A percentile compares a stretch with the other conserved stretches of the same genome.
These are phyloP conservation scores for Mycosphaerella arachidis DNA, from an alignment of 2,329 filamentous ascomycete genomes.

Conservation along the genomic window DNA sequence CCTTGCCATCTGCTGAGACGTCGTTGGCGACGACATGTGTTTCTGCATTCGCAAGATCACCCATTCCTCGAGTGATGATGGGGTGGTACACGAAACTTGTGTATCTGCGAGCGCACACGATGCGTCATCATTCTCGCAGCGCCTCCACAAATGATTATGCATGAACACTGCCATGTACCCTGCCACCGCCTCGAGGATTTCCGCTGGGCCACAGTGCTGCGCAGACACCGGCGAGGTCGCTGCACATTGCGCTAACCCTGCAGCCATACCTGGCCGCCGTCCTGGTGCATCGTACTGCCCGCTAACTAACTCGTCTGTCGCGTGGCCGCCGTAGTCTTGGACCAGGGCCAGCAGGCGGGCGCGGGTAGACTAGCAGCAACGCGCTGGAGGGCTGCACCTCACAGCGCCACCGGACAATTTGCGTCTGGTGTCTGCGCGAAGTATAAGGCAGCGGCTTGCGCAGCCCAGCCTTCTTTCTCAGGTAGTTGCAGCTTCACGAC, in stretches of 20 bases:
- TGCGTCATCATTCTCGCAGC: background rate
- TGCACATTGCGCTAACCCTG: background rate
- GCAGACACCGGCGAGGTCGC: background rate
- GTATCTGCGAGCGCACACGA: background rate
- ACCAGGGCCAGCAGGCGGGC: background rate
- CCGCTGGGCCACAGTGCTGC: background rate
- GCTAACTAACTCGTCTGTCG: slow-evolving; percentile 5
- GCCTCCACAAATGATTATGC: background rate
- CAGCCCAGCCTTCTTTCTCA: background rate
- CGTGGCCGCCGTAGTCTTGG: background rate
- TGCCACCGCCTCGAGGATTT: background rate
- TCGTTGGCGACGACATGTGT: background rate
- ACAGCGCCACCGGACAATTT: background rate
- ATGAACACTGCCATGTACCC: background rate
- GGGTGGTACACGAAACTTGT: background rate
- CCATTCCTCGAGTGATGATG: background rate
- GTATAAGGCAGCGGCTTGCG: background rate
- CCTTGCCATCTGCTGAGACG: background rate
- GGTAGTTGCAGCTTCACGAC: background rate
- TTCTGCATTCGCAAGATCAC: background rate
- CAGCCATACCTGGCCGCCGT: background rate
- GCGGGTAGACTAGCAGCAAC: background rate
- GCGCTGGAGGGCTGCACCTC: background rate
- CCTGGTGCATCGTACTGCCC: background rate
- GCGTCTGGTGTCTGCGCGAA: background rate